Evolutionary conservation across 2,329 filamentous ascomycete genomes (phyloP).

Genomic region (Alternaria sp.): DNA sequence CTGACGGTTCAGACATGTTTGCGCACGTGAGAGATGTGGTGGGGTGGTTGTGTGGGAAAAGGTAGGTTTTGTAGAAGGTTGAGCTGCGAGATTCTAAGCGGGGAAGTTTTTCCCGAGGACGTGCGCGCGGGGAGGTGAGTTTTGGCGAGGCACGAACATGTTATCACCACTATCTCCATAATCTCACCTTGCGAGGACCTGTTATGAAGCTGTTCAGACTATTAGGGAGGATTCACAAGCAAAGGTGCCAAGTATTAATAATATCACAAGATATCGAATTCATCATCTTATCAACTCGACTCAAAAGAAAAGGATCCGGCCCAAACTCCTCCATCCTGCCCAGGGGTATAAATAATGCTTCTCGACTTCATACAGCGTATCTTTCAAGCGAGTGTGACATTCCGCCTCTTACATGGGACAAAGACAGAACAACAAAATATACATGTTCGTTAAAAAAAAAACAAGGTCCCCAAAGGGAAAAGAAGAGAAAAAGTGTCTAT

Average conservation of each 20-base stretch:
- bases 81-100: conserved; percentile 21
- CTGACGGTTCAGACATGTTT: conserved; percentile 22
- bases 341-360: conserved; percentile 20
- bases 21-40: background rate
- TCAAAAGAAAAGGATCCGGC: background rate
- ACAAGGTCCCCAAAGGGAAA: conserved; percentile 13
- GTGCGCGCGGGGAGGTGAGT: conserved; percentile 17
- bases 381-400: conserved; percentile 20
- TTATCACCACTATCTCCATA: background rate
- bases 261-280: conserved; percentile 2
- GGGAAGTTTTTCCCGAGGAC: conserved; percentile 37
- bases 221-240: background rate
- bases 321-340: conserved; percentile 14
- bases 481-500: conserved; percentile 24
- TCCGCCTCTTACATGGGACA: conserved; percentile 14
- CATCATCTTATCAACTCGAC: background rate
- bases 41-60: background rate
- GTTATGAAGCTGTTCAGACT: background rate
- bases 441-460: conserved; percentile 30
- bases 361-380: conserved; percentile 4
- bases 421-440: conserved; percentile 15
- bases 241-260: background rate
- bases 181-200: background rate
- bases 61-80: background rate
- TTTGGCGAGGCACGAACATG: conserved; percentile 7